These are phyloP conservation scores for Trichophyton simii DNA, from an alignment of 2,329 filamentous ascomycete genomes.

Conservation along the genomic window DNA sequence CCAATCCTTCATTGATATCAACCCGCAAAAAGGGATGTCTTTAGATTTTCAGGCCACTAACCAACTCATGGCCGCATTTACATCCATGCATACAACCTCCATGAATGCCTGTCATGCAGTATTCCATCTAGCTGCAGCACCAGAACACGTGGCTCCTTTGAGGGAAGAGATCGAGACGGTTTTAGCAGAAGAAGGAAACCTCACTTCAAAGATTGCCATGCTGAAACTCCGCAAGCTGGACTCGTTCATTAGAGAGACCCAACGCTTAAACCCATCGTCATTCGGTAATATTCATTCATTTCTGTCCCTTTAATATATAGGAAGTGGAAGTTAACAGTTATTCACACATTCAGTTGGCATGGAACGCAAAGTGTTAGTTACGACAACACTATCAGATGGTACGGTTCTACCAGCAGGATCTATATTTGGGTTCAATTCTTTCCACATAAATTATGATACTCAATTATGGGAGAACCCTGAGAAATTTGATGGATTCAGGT, in stretches of 20 bases:
- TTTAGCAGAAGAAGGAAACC: conserved; percentile 15
- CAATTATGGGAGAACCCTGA: neutral
- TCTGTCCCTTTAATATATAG: neutral
- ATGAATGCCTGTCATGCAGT: conserved; percentile 17
- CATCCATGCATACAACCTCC: conserved; percentile 16
- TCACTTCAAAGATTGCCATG: conserved; percentile 23
- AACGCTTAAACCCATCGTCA: conserved; percentile 21
- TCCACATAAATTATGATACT: neutral
- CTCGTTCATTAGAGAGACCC: conserved; percentile 32
- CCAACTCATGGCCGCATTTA: conserved; percentile 16
- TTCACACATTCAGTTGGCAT: conserved; percentile 4
- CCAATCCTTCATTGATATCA: conserved; percentile 1
- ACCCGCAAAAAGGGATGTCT: conserved; percentile 8
- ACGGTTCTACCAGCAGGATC: neutral
- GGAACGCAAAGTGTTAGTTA: conserved; percentile 6
- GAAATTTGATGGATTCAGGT: neutral
- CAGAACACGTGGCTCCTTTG: conserved; percentile 10
- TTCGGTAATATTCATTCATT: neutral
- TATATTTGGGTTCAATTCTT: neutral
- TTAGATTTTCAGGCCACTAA: conserved; percentile 7
- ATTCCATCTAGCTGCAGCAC: conserved; percentile 12
- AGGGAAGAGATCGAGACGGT: conserved; percentile 17
- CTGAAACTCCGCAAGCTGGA: conserved; percentile 32
- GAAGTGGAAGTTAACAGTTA: neutral
- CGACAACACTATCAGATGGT: neutral